Evolutionary conservation across 192 early-diverging fungal species (phyloP).

Genomic region (Entomortierella lignicola): DNA sequence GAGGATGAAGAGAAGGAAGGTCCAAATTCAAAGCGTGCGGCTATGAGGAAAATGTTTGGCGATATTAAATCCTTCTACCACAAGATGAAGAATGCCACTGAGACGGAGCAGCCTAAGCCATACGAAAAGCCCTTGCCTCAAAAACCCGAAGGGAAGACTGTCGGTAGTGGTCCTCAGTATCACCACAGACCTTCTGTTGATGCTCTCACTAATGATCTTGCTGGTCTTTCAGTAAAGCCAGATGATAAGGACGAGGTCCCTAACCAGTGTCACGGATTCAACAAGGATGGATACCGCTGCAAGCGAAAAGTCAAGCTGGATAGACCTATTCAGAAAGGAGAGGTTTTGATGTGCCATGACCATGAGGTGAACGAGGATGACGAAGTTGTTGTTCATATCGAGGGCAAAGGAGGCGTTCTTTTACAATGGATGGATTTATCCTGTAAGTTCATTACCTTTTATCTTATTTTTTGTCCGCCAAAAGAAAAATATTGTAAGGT

Average conservation of each 20-base stretch:
- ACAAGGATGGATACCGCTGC: conserved; percentile 41
- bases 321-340: conserved; percentile 35
- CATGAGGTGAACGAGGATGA: conserved; percentile 52
- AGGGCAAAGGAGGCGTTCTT: conserved; percentile 49
- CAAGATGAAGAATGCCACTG: conserved; percentile 2
- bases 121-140: conserved; percentile 25
- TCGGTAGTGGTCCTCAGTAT: conserved; percentile 1
- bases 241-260: conserved; percentile 25
- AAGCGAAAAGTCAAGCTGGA: conserved; percentile 51
- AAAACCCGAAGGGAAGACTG: conserved; percentile 12
- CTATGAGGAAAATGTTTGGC: conserved; percentile 5
- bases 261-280: conserved; percentile 51
- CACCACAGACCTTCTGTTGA: conserved; percentile 21
- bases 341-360: conserved; percentile 48
- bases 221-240: conserved; percentile 17
- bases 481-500: no score
- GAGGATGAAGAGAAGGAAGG: conserved; percentile 9
- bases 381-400: conserved; percentile 52
- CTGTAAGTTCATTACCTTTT: conserved; percentile 14
- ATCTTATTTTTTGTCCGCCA: not conserved
- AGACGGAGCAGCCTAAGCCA: not conserved
- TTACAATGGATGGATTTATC: conserved; percentile 50
- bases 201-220: conserved; percentile 13
- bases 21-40: conserved; percentile 17
- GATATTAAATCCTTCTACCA: conserved; percentile 15